Conservation (phyloP, 169 alveolate genomes). For the Pseudocohnilembus persalinus region DNA sequence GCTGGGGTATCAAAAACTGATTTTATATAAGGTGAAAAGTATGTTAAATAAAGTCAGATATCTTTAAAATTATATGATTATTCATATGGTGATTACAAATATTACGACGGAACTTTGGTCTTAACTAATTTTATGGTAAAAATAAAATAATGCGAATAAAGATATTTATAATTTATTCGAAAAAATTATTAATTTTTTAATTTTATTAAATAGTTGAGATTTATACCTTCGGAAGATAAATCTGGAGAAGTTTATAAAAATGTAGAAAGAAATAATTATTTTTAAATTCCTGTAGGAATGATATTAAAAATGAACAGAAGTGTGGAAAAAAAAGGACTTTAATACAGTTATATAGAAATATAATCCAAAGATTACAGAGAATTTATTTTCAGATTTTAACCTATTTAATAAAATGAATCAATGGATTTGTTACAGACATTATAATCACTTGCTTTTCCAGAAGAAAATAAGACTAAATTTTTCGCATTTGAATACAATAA, state of each 20-base stretch:
- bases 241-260: background rate
- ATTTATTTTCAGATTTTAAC: conserved; percentile 16
- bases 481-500: conserved; percentile 35
- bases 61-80: background rate
- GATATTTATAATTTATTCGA: background rate
- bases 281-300: background rate
- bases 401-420: conserved; percentile 4
- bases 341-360: conserved; percentile 26
- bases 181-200: too few relatives aligned
- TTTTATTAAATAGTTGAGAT: background rate
- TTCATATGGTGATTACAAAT: background rate
- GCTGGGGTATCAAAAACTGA: background rate
- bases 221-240: background rate
- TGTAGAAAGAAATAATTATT: background rate
- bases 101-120: background rate
- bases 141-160: too few relatives aligned
- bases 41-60: background rate
- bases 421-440: conserved; percentile 6
- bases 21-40: background rate
- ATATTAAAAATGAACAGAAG: background rate
- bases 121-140: background rate
- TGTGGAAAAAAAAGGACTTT: conserved; percentile 27
- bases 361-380: conserved; percentile 38
- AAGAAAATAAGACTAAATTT: conserved; percentile 2
- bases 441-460: conserved; percentile 27